Base-by-base conservation (phyloP, 179 eudicot species). In the Beta corolliflora region DNA sequence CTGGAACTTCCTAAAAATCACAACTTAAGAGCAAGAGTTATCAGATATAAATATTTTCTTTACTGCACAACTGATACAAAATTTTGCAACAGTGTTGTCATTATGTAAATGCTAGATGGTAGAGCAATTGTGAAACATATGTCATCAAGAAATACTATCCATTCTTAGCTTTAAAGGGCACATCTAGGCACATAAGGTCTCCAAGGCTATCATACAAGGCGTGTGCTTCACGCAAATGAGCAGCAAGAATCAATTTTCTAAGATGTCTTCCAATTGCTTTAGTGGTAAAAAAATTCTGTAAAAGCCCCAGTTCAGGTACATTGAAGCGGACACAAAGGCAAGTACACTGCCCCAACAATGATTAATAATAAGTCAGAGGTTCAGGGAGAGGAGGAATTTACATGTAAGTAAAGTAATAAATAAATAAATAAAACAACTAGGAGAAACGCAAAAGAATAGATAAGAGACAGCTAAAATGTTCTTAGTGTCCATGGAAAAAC, bases 1-100 rank as follows among this genome's bases (percentile, higher is more conserved):
- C 99, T 48, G 91, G 91, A 83, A 92, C 93, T 84, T 95, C 97
- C 99, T 95, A 77, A 58, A 81, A 75, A 74, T 31, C 76, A 68
- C 56, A 78, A 69, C 65, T 77, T 81, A 46, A 52, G 58, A 81
- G 50, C 70, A 73, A 23, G 58, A 70, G 5, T 52, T 63, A 79
- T 83, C 44, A 75, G 68, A 64, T 31, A 46, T 59, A 76, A 75
- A 74, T n/a, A 48, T 31, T 68, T 9, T 50, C 58, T 31, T 3
- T 9, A 48, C 46, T 56, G 41, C 60, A 63, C 41, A 73, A 23
- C 45, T 29, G 41, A 36, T 36, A 36, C 21, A 60, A 9, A 19
- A n/a, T 1, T 7, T 3, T 13, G 7, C n/a, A 36, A 0, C 23
- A 69, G 1, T 10, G 23, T 23, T 19, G 13, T 36, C 2, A 36